phyloP scores from a whole-genome alignment of 495 filamentous ascomycete genomes.

The Neurospora sp. region DNA sequence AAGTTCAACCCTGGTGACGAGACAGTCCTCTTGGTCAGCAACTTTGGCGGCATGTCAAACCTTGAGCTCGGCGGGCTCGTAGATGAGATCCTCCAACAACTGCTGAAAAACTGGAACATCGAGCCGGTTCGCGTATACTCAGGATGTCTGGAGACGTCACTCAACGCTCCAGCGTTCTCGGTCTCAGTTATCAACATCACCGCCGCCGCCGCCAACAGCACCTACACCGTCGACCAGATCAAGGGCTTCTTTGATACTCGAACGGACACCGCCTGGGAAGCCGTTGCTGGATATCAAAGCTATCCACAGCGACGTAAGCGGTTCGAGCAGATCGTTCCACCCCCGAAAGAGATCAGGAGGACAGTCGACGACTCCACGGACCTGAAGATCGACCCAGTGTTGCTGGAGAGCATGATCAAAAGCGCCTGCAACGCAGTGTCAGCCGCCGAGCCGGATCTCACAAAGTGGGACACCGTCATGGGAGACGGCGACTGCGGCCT shows the following conservation, averaged over 20 bases:
- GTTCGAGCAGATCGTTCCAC: conserved; percentile 32
- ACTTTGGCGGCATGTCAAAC: conserved; percentile 53
- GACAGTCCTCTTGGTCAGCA: conserved; percentile 48
- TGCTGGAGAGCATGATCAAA: conserved; percentile 41
- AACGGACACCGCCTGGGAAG: conserved; percentile 45
- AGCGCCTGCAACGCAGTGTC: conserved; percentile 41
- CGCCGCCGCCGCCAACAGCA: conserved; percentile 26
- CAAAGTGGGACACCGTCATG: conserved; percentile 54
- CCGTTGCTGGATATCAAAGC: conserved; percentile 29
- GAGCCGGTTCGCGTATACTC: conserved; percentile 30
- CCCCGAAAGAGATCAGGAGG: conserved; percentile 22
- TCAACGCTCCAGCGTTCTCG: conserved; percentile 54
- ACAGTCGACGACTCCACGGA: conserved; percentile 25
- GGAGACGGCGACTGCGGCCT: conserved; percentile 57
- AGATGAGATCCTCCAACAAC: conserved; percentile 40
- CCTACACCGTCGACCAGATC: conserved; percentile 37
- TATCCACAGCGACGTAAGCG: conserved; percentile 19
- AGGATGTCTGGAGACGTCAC: conserved; percentile 48
- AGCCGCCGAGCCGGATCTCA: conserved; percentile 47
- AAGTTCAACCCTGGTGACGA: conserved; percentile 44
- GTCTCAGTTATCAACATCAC: conserved; percentile 50
- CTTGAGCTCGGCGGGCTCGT: conserved; percentile 50
- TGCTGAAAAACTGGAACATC: conserved; percentile 32
- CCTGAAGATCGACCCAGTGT: conserved; percentile 31
- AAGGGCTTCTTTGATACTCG: conserved; percentile 42